phyloP scores from a whole-genome alignment of 768 basidiomycete genomes.

The Hericium rajendrae region DNA sequence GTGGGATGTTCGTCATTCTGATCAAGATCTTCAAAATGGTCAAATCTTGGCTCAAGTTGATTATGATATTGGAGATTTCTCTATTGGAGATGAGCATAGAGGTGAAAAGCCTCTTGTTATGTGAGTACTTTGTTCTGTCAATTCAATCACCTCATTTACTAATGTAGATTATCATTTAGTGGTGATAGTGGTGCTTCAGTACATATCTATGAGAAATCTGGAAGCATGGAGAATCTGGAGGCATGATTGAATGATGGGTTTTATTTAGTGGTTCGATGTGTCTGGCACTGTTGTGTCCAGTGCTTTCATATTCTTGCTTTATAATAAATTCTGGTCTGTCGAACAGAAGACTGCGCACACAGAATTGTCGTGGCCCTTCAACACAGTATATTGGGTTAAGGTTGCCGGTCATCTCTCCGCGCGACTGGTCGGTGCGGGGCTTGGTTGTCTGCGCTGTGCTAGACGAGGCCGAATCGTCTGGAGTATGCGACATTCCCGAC shows the following conservation, averaged over 20 bases:
- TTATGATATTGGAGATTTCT: slow-evolving; percentile 14
- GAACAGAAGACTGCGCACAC: too few relatives aligned
- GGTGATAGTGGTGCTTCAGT: slow-evolving; percentile 13
- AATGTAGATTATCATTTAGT: neutral
- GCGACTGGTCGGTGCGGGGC: too few relatives aligned
- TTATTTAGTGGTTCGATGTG: too few relatives aligned
- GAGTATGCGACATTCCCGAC: slow-evolving; percentile 28
- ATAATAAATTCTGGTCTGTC: too few relatives aligned
- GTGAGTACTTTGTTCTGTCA: slow-evolving; percentile 1
- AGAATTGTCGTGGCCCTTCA: too few relatives aligned
- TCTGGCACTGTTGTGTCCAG: too few relatives aligned
- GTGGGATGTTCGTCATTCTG: slow-evolving; percentile 12
- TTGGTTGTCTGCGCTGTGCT: neutral
- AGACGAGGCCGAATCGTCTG: neutral
- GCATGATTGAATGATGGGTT: too few relatives aligned
- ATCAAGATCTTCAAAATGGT: slow-evolving; percentile 7
- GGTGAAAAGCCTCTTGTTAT: slow-evolving; percentile 13
- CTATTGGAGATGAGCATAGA: slow-evolving; percentile 7
- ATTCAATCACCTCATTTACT: neutral
- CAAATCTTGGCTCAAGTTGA: slow-evolving; percentile 8
- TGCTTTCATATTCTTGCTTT: too few relatives aligned
- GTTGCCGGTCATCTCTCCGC: too few relatives aligned
- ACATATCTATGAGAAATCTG: slow-evolving; percentile 10
- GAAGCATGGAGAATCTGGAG: neutral
- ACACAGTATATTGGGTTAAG: too few relatives aligned